Base-by-base conservation (phyloP, 2,329 filamentous ascomycete species). In the Colletotrichum neosansevieriae region DNA sequence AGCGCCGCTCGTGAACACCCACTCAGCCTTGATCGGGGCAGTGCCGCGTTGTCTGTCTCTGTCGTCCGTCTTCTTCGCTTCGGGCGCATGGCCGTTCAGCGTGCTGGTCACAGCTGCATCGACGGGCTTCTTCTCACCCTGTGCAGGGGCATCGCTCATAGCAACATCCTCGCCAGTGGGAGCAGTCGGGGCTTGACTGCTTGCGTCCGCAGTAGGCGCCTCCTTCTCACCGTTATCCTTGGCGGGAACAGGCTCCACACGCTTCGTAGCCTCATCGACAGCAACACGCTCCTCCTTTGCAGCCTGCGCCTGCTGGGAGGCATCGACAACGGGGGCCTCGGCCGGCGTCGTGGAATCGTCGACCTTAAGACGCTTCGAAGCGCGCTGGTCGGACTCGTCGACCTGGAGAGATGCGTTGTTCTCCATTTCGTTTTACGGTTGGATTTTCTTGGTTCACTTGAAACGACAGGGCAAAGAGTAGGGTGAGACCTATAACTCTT, bases 21-120 rank as follows among this genome's bases (percentile, higher is more conserved):
- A 81, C 79, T 81, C 78, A 21, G 78, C 71, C 70, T 81, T 81
- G 59, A 81, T 76, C 6, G 77, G 75, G 2, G 79, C 78, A 57
- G 74, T 67, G 42, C 78, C 79, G 44, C 68, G 54, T 11, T 66
- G 72, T 56, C 57, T 67, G 71, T 66, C 74, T 69, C 53, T 74
- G 65, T 44, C 61, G 57, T 45, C 61, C 21, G 50, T 70, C 38
- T 60, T 73, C 17, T 67, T 50, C 49, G 58, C 44, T 15, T 65
- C 56, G 50, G 44, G 53, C 6, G 50, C 45, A 11, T 49, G 49
- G 15, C 42, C 64, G 53, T 70, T 68, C 47, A 67, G 67, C 7
- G 47, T 59, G 45, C 40, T 68, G 13, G 44, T 4, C 29, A 9
- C 7, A 45, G 58, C 10, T n/a, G 40, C 38, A 9, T 51, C 21